Percentiles rank a stretch among this genome's conserved stretches.
These are phyloP conservation scores for Cicer judaicum DNA, from an alignment of 306 rosid genomes.

Conservation along the genomic window DNA sequence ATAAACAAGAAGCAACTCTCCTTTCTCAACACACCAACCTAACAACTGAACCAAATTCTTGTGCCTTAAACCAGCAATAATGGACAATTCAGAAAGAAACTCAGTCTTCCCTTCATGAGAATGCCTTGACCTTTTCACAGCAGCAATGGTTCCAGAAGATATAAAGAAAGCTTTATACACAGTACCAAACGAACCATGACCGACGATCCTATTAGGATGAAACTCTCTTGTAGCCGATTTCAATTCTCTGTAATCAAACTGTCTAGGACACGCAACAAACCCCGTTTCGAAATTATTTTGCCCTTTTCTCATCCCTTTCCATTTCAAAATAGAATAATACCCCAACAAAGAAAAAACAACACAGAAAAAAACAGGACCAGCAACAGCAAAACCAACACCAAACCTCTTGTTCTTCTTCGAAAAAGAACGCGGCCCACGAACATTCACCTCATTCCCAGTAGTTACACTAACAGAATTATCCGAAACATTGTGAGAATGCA, in stretches of 20 bases:
- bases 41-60: conserved; percentile 33
- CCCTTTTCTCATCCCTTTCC: conserved; percentile 36
- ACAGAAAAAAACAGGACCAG: conserved; percentile 56
- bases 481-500: conserved; percentile 64
- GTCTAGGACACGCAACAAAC: conserved; percentile 65
- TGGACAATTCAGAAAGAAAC: conserved; percentile 35
- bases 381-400: conserved; percentile 62
- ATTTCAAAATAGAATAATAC: conserved; percentile 51
- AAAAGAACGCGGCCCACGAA: neutral
- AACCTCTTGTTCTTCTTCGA: conserved; percentile 18
- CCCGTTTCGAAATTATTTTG: conserved; percentile 54
- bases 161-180: conserved; percentile 70
- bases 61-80: conserved; percentile 38
- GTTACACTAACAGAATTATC: conserved; percentile 53
- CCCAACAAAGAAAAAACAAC: conserved; percentile 52
- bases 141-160: conserved; percentile 56
- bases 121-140: conserved; percentile 43
- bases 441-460: neutral
- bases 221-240: conserved; percentile 67
- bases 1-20: conserved; percentile 30
- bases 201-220: conserved; percentile 70
- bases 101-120: conserved; percentile 45
- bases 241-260: conserved; percentile 64
- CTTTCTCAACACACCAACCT: conserved; percentile 37
- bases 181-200: conserved; percentile 79